phyloP scores from a whole-genome alignment of 768 basidiomycete genomes.

The Rhodotorula diobovata region DNA sequence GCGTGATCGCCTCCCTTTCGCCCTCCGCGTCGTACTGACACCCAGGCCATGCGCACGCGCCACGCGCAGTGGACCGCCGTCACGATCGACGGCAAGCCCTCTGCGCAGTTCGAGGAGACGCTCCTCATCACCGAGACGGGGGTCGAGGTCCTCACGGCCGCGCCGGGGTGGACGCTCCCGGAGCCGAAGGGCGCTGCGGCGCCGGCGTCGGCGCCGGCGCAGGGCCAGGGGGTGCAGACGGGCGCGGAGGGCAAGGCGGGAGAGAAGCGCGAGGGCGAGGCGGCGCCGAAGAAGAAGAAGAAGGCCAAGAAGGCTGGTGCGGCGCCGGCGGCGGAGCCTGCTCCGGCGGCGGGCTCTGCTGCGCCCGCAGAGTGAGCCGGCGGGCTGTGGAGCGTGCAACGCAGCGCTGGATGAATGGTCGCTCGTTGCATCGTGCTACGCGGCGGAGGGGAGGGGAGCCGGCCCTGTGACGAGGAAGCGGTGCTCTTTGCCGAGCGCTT shows the following conservation, averaged over 20 bases:
- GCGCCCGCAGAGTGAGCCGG: too few relatives aligned
- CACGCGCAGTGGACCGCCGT: slow-evolving; percentile 75
- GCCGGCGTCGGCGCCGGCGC: slow-evolving; percentile 24
- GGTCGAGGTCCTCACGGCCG: slow-evolving; percentile 42
- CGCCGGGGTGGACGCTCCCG: slow-evolving; percentile 37
- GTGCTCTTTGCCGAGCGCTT: too few relatives aligned
- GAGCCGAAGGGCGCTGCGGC: neutral
- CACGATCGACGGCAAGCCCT: slow-evolving; percentile 80
- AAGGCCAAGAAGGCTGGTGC: slow-evolving; percentile 5
- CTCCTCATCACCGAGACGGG: slow-evolving; percentile 53
- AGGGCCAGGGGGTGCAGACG: slow-evolving; percentile 12
- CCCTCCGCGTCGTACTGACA: too few relatives aligned
- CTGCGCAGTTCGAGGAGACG: slow-evolving; percentile 97
- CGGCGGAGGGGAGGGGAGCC: neutral
- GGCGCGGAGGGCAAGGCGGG: neutral
- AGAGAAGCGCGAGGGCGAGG: neutral
- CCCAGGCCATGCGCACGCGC: too few relatives aligned
- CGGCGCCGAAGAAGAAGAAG: slow-evolving; percentile 1
- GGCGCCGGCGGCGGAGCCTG: neutral
- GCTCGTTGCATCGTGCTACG: too few relatives aligned
- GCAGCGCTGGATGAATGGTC: too few relatives aligned
- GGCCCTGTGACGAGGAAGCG: too few relatives aligned
- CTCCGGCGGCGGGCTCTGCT: neutral
- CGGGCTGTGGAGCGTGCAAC: too few relatives aligned
- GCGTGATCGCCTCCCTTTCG: neutral